phyloP scores from a whole-genome alignment of 306 rosid species.

The Carpinus viminea region DNA sequence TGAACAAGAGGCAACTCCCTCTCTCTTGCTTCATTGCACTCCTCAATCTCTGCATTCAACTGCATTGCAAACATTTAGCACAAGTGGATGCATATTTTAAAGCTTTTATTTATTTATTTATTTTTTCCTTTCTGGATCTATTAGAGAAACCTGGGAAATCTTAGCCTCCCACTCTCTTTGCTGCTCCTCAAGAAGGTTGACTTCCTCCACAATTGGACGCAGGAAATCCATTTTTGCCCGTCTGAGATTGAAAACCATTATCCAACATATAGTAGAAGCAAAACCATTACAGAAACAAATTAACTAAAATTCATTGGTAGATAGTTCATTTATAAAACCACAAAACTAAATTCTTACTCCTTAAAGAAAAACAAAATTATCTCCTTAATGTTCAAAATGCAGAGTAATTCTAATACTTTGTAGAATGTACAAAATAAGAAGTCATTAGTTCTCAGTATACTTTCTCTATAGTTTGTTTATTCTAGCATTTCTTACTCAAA shows the following conservation, averaged over 20 bases:
- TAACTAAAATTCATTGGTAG: background rate
- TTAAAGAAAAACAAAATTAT: background rate
- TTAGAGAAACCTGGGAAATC: constrained; percentile 53
- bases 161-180: constrained; percentile 44
- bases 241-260: constrained; percentile 35
- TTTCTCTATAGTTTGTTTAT: background rate
- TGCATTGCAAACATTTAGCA: constrained; percentile 28
- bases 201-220: constrained; percentile 50
- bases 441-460: background rate
- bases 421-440: background rate
- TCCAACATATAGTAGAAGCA: background rate
- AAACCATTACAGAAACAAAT: background rate
- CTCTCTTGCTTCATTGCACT: constrained; percentile 61
- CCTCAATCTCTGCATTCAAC: constrained; percentile 66
- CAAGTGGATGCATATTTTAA: background rate
- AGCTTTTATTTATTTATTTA: background rate
- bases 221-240: constrained; percentile 50
- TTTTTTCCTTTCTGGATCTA: background rate
- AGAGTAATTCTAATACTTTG: background rate
- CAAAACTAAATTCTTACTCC: background rate
- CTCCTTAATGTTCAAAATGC: background rate
- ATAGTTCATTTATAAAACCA: background rate
- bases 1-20: constrained; percentile 71
- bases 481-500: background rate
- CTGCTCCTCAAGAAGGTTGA: constrained; percentile 52